Evolutionary conservation across 148 eudicot genomes (phyloP).

Genomic region (Pharnaceum exiguum): DNA sequence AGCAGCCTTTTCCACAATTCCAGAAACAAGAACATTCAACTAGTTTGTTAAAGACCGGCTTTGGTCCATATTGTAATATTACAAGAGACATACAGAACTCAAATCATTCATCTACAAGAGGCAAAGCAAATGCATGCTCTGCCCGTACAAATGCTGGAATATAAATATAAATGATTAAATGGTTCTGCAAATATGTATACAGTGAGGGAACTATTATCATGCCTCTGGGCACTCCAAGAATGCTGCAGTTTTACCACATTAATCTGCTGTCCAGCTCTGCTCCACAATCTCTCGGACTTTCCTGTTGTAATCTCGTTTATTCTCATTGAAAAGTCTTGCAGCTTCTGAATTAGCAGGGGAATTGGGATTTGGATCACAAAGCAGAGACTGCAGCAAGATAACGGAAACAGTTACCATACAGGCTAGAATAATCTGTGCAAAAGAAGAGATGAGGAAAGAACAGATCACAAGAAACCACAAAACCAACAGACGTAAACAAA

Average conservation of each 20-base stretch:
- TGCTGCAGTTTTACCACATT: constrained; percentile 2
- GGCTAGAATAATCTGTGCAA: no score
- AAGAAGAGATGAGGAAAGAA: background rate
- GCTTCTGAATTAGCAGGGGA: constrained; percentile 48
- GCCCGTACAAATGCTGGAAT: background rate
- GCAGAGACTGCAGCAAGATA: constrained; percentile 29
- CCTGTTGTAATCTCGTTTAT: constrained; percentile 36
- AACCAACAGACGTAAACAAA: no score
- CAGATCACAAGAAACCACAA: background rate
- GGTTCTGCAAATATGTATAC: constrained; percentile 3
- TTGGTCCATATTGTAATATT: background rate
- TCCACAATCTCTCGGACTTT: constrained; percentile 38
- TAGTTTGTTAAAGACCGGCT: background rate
- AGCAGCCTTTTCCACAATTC: no score
- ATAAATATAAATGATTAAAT: constrained; percentile 4
- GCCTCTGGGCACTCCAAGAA: constrained; percentile 5
- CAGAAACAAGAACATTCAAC: no score
- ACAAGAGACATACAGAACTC: background rate
- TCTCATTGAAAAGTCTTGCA: constrained; percentile 39
- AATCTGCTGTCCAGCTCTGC: constrained; percentile 47
- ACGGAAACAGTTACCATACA: background rate
- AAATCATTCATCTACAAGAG: background rate
- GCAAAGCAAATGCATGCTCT: background rate
- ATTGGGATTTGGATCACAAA: constrained; percentile 42
- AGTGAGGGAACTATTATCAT: background rate